phyloP scores from a whole-genome alignment of 163 green algal genomes.

The Coccomyxa subellipsoidea region DNA sequence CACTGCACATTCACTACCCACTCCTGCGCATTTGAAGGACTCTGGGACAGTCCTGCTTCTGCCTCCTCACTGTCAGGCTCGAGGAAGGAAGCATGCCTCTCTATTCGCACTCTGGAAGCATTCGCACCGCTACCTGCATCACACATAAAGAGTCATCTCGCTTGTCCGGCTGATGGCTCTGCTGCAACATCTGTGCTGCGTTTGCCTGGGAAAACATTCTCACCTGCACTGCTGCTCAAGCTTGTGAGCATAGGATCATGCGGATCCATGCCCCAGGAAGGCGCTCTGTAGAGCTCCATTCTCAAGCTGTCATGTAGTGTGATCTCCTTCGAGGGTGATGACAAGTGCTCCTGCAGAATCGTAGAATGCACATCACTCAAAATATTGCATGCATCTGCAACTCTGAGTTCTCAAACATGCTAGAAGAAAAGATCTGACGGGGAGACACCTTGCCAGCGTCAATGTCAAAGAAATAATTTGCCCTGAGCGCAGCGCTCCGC shows the following conservation, averaged over 20 bases:
- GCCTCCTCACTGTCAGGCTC: neutral
- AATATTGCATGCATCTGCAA: too few species aligned
- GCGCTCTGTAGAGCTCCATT: neutral
- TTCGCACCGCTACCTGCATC: neutral
- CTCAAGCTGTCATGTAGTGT: neutral
- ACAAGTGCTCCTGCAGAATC: too few species aligned
- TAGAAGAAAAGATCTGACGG: neutral
- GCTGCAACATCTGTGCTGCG: neutral
- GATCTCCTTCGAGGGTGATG: neutral
- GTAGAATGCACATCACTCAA: too few species aligned
- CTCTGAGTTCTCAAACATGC: too few species aligned
- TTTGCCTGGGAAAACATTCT: neutral
- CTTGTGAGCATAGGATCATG: neutral
- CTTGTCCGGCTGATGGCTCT: neutral
- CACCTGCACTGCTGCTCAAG: neutral
- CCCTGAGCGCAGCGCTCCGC: constrained; percentile 41
- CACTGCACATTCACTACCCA: neutral
- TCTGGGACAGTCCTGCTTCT: neutral
- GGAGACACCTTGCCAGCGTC: constrained; percentile 20
- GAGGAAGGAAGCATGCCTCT: neutral
- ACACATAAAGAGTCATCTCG: neutral
- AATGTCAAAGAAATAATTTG: constrained; percentile 70
- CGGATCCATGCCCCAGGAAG: neutral
- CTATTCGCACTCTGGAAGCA: neutral
- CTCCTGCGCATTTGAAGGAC: neutral